Evolutionary conservation across 352 stramenopile species (phyloP).

Genomic region (Pythium aristosporum): DNA sequence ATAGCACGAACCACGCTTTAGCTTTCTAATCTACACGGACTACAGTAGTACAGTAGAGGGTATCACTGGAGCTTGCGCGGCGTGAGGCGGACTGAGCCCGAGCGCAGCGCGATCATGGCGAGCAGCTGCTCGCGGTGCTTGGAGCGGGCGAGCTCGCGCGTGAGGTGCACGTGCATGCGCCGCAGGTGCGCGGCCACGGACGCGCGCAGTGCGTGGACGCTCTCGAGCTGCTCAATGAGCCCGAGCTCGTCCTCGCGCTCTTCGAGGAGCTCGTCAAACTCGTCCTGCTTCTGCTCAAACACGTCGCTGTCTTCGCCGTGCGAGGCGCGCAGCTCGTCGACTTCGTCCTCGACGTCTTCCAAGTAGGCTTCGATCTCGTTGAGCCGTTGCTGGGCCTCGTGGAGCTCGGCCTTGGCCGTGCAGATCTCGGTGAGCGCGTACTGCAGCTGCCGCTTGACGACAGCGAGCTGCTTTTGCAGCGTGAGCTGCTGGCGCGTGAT

Average conservation of each 20-base stretch:
- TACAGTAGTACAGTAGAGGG: not conserved
- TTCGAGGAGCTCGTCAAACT: conserved; percentile 56
- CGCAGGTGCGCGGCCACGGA: conserved; percentile 39
- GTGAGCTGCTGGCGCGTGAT: conserved; percentile 47
- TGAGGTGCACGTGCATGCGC: conserved; percentile 40
- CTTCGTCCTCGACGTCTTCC: conserved; percentile 46
- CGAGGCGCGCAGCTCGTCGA: conserved; percentile 33
- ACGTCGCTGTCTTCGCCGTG: conserved; percentile 3
- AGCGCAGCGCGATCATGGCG: conserved; percentile 50
- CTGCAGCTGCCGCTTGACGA: conserved; percentile 36
- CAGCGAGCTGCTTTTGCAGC: conserved; percentile 40
- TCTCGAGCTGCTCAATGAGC: conserved; percentile 51
- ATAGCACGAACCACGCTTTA: not conserved
- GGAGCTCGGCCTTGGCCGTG: conserved; percentile 51
- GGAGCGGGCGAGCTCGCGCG: conserved; percentile 39
- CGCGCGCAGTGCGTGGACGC: conserved; percentile 49
- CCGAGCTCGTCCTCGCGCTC: conserved; percentile 62
- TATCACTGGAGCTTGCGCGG: conserved; percentile 29
- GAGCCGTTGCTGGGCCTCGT: conserved; percentile 48
- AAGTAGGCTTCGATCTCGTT: conserved; percentile 68
- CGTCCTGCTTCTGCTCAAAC: conserved; percentile 32
- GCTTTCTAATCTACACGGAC: not conserved
- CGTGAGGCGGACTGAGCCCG: conserved; percentile 50
- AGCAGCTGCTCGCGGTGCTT: conserved; percentile 53
- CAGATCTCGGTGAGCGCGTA: conserved; percentile 38